Percentiles rank a stretch among this genome's conserved stretches.
Evolutionary conservation across 257 asterid genomes (phyloP).

Genomic region (Scutellaria galericulata): DNA sequence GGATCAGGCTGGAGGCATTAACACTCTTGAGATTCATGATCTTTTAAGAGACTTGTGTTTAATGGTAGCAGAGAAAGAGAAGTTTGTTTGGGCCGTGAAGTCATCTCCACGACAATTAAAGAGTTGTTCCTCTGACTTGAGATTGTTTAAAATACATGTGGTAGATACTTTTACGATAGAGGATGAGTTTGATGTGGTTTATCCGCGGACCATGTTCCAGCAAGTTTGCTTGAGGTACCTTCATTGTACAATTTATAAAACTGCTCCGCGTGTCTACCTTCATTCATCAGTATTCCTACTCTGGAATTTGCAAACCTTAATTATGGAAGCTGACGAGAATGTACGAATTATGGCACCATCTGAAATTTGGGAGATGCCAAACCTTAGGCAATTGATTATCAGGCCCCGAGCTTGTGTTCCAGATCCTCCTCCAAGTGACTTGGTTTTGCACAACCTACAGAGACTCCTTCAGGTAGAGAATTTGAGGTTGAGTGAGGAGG

Average conservation of each 20-base stretch:
- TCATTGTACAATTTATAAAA: too few relatives aligned
- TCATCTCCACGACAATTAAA: background rate
- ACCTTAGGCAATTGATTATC: constrained; percentile 3
- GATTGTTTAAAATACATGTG: too few relatives aligned
- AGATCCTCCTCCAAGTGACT: too few relatives aligned
- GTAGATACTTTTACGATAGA: too few relatives aligned
- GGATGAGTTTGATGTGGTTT: too few relatives aligned
- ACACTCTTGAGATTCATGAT: background rate
- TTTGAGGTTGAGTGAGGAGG: background rate
- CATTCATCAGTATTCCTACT: too few relatives aligned
- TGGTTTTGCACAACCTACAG: background rate
- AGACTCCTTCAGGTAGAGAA: background rate
- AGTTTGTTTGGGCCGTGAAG: background rate
- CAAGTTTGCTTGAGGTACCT: too few relatives aligned
- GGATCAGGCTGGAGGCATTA: too few relatives aligned
- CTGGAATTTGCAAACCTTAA: too few relatives aligned
- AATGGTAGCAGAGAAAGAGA: background rate
- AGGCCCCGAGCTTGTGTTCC: too few relatives aligned
- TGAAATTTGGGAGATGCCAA: constrained; percentile 28
- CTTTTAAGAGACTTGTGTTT: constrained; percentile 12
- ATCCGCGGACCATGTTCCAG: too few relatives aligned
- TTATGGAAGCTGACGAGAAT: too few relatives aligned
- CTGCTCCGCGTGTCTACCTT: background rate
- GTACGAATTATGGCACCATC: background rate
- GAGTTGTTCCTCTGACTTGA: background rate